These are phyloP conservation scores for Aspergillus saccharolyticus DNA, from an alignment of 495 filamentous ascomycete genomes.

Conservation along the genomic window DNA sequence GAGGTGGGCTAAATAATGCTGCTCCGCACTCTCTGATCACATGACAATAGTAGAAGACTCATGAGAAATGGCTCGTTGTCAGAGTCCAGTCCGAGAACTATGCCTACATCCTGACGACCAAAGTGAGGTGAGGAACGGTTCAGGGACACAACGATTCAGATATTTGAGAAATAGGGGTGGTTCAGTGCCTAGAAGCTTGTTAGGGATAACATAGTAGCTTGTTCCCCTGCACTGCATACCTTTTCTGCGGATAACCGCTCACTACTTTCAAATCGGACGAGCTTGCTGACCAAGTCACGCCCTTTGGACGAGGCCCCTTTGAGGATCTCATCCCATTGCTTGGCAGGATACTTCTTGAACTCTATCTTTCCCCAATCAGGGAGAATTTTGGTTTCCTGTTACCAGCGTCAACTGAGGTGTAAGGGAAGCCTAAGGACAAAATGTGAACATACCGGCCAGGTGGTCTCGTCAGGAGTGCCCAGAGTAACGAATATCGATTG, in stretches of 20 bases:
- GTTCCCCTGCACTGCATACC: conserved; percentile 27
- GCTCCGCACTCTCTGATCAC: background rate
- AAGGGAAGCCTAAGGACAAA: background rate
- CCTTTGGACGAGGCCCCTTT: conserved; percentile 43
- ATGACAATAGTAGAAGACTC: background rate
- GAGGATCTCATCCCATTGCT: conserved; percentile 51
- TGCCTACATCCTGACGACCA: background rate
- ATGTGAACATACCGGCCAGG: conserved; percentile 61
- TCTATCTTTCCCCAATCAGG: conserved; percentile 66
- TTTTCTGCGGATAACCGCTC: conserved; percentile 44
- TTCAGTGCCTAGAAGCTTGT: conserved; percentile 28
- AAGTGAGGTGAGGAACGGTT: background rate
- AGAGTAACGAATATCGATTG: conserved; percentile 84
- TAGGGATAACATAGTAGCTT: conserved; percentile 5
- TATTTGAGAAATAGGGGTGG: conserved; percentile 34
- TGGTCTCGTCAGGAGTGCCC: conserved; percentile 71
- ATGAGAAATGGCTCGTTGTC: background rate
- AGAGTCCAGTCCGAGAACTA: background rate
- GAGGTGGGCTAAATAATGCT: background rate
- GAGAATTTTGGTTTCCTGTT: conserved; percentile 48
- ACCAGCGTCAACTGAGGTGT: background rate
- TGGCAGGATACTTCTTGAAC: conserved; percentile 50
- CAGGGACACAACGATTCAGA: background rate
- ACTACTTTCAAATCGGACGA: conserved; percentile 55
- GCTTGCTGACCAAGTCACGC: conserved; percentile 47